Conservation (phyloP, 1,284 basidiomycete genomes). For the Papiliotrema laurentii region DNA sequence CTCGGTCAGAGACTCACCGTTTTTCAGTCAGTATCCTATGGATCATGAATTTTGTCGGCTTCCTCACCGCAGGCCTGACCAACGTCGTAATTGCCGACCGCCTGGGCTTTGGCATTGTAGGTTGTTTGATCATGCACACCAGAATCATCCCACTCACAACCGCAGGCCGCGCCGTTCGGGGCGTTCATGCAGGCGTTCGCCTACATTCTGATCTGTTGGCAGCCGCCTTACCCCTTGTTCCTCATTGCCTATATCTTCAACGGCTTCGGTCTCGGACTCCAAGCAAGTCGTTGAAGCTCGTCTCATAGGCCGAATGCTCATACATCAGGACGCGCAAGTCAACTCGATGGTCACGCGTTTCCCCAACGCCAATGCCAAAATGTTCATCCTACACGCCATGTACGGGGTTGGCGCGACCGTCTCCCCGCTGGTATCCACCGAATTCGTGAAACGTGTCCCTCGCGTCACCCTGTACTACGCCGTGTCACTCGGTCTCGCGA, state of each 20-base stretch:
- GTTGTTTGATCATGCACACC: slow-evolving; percentile 6
- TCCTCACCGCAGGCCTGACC: slow-evolving; percentile 51
- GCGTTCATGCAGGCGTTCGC: slow-evolving; percentile 48
- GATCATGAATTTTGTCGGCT: slow-evolving; percentile 56
- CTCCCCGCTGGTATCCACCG: slow-evolving; percentile 63
- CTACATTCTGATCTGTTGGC: slow-evolving; percentile 57
- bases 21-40: slow-evolving; percentile 57
- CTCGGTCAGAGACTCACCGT: slow-evolving; percentile 51
- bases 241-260: slow-evolving; percentile 58
- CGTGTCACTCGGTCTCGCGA: slow-evolving; percentile 57
- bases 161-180: slow-evolving; percentile 33
- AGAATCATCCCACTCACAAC: slow-evolving; percentile 4
- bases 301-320: slow-evolving; percentile 49
- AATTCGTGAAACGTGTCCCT: slow-evolving; percentile 55
- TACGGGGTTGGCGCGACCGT: slow-evolving; percentile 64
- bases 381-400: slow-evolving; percentile 61
- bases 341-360: slow-evolving; percentile 36
- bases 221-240: slow-evolving; percentile 64
- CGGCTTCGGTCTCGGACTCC: slow-evolving; percentile 59
- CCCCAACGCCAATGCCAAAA: slow-evolving; percentile 49
- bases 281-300: slow-evolving; percentile 51
- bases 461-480: slow-evolving; percentile 62
- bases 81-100: slow-evolving; percentile 56
- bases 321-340: slow-evolving; percentile 36
- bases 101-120: slow-evolving; percentile 58